Evolutionary conservation across 2,329 filamentous ascomycete species (phyloP), one percentile per base, ranked within the genome.

Genomic region (Lanzia echinophila): DNA sequence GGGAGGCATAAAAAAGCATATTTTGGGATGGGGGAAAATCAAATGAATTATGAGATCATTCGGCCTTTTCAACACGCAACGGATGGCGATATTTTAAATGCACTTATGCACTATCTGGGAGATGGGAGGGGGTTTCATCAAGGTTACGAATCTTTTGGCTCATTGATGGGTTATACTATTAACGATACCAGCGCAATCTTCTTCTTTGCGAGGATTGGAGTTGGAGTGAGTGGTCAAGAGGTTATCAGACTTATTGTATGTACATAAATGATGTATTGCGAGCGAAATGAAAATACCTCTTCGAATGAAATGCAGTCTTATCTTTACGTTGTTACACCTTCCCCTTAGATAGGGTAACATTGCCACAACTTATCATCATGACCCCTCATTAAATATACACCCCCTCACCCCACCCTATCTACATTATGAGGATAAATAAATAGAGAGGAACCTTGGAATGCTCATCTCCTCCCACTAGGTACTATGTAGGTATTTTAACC

Each of bases 21-120:
- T 33, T 48, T 42, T 48, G 44, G 44, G 17, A 53, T 48, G 47
- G 33, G 50, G 44, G 43, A 34, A 47, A 34, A 48, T 17, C 19
- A 53, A 41, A 47, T 34, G 34, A 15, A 28, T 34, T 33, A 47
- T 31, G 50, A 41, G 24, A 33, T 33, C 17, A 19, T 42, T 41
- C 43, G 33, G 41, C 10, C 19, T 47, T 41, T 15, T 19, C 13
- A 52, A 31, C 11, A 2, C 20, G 12, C 3, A 15, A 47, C 31
- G 24, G 24, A 22, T 19, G 38, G 34, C 41, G 41, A 47, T 6
- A 8, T 44, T 32, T 7, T 32, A 41, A 24, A 32, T 41, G 44
- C 50, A 42, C n/a, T 47, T 15, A 24, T 44, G 41, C 19, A 28
- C 19, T 24, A 19, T n/a, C 41, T n/a, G 15, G 22, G 22, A 24